phyloP scores from a whole-genome alignment of 495 filamentous ascomycete species.

The Penicillium roqueforti region DNA sequence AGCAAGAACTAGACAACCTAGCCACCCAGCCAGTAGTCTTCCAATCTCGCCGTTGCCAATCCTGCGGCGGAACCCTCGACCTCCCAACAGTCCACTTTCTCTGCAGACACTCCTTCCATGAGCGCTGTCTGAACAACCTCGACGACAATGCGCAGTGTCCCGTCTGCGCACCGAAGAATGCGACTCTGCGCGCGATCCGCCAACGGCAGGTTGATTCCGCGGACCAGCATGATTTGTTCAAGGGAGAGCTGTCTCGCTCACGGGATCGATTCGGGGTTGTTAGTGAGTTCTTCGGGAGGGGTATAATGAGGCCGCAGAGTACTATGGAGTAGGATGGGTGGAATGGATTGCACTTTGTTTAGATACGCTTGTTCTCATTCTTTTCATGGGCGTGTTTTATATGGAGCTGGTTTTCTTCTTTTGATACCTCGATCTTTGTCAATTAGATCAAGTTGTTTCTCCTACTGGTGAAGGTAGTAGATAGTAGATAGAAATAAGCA shows the following conservation, averaged over 20 bases:
- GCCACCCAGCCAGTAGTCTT: slow-evolving; percentile 80
- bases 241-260: slow-evolving; percentile 70
- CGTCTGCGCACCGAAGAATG: slow-evolving; percentile 73
- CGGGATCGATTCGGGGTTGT: slow-evolving; percentile 83
- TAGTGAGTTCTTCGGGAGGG: slow-evolving; percentile 90
- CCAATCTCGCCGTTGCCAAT: slow-evolving; percentile 78
- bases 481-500: neutral
- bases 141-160: slow-evolving; percentile 78
- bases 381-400: slow-evolving; percentile 1
- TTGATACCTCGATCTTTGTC: slow-evolving; percentile 15
- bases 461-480: neutral
- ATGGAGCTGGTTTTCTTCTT: slow-evolving; percentile 1
- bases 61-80: slow-evolving; percentile 70
- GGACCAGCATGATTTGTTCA: slow-evolving; percentile 86
- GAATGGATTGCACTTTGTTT: neutral
- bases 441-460: slow-evolving; percentile 5
- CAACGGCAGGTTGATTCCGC: slow-evolving; percentile 83
- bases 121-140: slow-evolving; percentile 68
- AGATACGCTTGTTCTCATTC: neutral
- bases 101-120: slow-evolving; percentile 95
- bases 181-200: slow-evolving; percentile 79
- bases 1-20: slow-evolving; percentile 71
- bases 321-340: slow-evolving; percentile 31
- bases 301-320: slow-evolving; percentile 66
- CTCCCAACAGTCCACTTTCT: slow-evolving; percentile 91